Conservation (phyloP, 257 asterid species). For the Schizonepeta tenuifolia region DNA sequence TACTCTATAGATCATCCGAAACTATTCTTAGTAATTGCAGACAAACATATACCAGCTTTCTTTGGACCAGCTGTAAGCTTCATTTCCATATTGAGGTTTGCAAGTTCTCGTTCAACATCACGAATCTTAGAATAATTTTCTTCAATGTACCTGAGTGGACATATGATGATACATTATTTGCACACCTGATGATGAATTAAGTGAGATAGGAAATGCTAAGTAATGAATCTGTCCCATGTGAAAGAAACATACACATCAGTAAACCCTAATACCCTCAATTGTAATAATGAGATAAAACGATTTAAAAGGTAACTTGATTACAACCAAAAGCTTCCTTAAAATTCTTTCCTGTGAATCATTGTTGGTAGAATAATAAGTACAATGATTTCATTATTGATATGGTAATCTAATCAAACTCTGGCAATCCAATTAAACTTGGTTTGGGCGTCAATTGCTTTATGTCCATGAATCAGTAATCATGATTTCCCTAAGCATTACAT, state of each 20-base stretch:
- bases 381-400: not conserved
- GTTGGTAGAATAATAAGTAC: slow-evolving; percentile 11
- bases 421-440: slow-evolving; percentile 7
- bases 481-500: not conserved
- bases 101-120: slow-evolving; percentile 92
- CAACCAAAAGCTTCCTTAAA: slow-evolving; percentile 9
- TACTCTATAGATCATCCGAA: slow-evolving; percentile 10
- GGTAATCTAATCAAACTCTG: slow-evolving; percentile 4
- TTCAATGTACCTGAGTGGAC: slow-evolving; percentile 73
- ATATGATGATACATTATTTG: slow-evolving; percentile 22
- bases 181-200: slow-evolving; percentile 15
- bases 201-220: not conserved
- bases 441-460: not conserved
- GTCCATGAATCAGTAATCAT: slow-evolving; percentile 2
- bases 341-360: slow-evolving; percentile 6
- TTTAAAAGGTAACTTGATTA: slow-evolving; percentile 12
- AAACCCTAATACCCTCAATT: not conserved
- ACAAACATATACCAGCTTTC: slow-evolving; percentile 63
- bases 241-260: not conserved
- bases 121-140: slow-evolving; percentile 94
- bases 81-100: slow-evolving; percentile 84
- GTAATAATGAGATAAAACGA: not conserved
- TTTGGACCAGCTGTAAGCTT: slow-evolving; percentile 97
- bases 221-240: not conserved
- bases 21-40: slow-evolving; percentile 19